Base-by-base conservation (phyloP, 495 filamentous ascomycete genomes). In the Tuber calosporum region DNA sequence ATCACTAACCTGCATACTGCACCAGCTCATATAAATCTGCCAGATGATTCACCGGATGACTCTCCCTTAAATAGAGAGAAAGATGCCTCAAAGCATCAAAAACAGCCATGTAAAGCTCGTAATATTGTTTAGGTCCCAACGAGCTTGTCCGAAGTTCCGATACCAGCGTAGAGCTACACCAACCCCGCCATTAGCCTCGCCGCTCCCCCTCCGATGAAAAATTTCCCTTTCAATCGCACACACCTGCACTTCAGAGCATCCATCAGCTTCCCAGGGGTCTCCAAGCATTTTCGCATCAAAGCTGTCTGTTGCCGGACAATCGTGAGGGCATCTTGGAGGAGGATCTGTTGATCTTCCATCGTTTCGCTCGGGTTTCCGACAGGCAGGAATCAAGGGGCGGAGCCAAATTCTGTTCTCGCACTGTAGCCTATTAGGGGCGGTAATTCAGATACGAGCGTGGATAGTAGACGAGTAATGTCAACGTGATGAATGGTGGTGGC, bases 231-330 rank as follows among this genome's bases (percentile, higher is more conserved):
- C 75, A 73, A 74, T 77, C 42, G 40, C 69, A 83, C 89, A 30
- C 84, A 98, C 95, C 94, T 95, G 93, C 95, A 98, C 84, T 99
- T 99, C 78, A 99, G 88, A 81, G 95, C 95, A 87, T 99, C 95
- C 95, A 99, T 99, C 75, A 99, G 89, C 88, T 99, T 99, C 67
- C 95, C 95, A 6, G 96, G 95, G 13, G 93, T 95, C 82, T 99
- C 96, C 69, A 99, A 87, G 82, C 93, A 97, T 86, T 94, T 95
- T 85, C 94, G 93, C 95, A 99, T 99, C 82, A 97, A 86, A 70
- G 88, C 86, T 37, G 93, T 93, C 88, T 99, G 95, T 84, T 98
- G 96, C 85, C 93, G 90, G 84, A 99, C 95, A 68, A 97, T 93
- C 70, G 90, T 87, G 85, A 98, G 86, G 82, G 96, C 95, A 91